Conservation (phyloP, 805 yeast species). For the Zygosaccharomyces pseudorouxii region DNA sequence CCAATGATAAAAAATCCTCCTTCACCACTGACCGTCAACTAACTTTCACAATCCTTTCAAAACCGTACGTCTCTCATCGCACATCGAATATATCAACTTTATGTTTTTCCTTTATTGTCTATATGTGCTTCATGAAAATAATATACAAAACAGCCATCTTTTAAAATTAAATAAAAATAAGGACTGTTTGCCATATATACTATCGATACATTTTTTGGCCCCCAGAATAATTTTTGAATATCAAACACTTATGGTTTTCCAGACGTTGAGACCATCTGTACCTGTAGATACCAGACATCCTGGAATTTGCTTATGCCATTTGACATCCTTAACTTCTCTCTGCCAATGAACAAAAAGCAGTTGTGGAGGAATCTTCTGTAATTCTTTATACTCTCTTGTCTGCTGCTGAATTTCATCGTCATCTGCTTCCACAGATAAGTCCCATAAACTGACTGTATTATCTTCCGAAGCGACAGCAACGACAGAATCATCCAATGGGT, state of each 20-base stretch:
- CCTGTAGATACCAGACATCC: slow-evolving; percentile 95
- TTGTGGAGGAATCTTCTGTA: slow-evolving; percentile 92
- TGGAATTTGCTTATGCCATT: slow-evolving; percentile 97
- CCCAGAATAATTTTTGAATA: neutral
- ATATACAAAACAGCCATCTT: neutral
- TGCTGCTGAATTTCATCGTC: slow-evolving; percentile 93
- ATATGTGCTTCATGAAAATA: neutral
- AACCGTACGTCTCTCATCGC: neutral
- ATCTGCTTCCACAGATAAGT: slow-evolving; percentile 96
- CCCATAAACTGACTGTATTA: slow-evolving; percentile 96
- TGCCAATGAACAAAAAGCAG: slow-evolving; percentile 97
- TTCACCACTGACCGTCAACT: neutral
- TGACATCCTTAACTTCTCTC: slow-evolving; percentile 92
- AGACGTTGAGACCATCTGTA: slow-evolving; percentile 86
- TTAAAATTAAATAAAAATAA: neutral
- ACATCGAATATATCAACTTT: neutral
- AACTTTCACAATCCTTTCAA: neutral
- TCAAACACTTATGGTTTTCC: slow-evolving; percentile 95
- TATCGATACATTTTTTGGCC: neutral
- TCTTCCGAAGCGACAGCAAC: slow-evolving; percentile 95
- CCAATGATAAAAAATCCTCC: neutral
- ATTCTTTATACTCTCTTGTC: slow-evolving; percentile 67
- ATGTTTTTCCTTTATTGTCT: slow-evolving; percentile 1
- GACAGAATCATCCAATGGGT: slow-evolving; percentile 92
- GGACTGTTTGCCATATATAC: neutral